Evolutionary conservation across 1,139 yeast genomes (phyloP).

Genomic region (Yamadazyma spencermartinsiae): DNA sequence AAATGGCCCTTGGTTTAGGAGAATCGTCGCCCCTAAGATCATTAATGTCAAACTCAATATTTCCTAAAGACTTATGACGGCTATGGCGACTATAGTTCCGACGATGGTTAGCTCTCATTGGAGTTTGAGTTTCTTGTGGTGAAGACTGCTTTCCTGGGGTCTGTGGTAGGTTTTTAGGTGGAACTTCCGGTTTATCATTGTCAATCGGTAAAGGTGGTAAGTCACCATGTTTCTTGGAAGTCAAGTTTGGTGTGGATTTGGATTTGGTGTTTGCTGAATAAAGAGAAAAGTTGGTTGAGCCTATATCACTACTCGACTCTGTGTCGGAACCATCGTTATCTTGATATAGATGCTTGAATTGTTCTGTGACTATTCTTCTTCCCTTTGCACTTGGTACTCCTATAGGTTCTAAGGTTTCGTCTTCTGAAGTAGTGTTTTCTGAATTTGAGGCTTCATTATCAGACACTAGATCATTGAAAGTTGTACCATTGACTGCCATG

Average conservation of each 20-base stretch:
- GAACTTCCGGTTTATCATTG: background rate
- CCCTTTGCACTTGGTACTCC: slow-evolving; percentile 39
- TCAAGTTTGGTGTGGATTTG: slow-evolving; percentile 25
- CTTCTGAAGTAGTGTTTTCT: slow-evolving; percentile 10
- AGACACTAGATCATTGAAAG: slow-evolving; percentile 30
- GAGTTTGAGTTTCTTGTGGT: slow-evolving; percentile 26
- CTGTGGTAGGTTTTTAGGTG: background rate
- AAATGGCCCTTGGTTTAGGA: slow-evolving; percentile 2
- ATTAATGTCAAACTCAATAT: slow-evolving; percentile 31
- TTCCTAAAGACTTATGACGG: slow-evolving; percentile 42
- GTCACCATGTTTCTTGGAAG: slow-evolving; percentile 10
- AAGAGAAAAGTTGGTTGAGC: slow-evolving; percentile 18
- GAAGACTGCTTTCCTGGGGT: background rate
- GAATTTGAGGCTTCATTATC: slow-evolving; percentile 15
- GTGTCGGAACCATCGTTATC: slow-evolving; percentile 29
- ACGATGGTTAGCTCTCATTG: slow-evolving; percentile 21
- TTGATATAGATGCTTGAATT: slow-evolving; percentile 25
- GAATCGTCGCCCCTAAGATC: slow-evolving; percentile 1
- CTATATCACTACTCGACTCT: slow-evolving; percentile 22
- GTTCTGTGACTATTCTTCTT: slow-evolving; percentile 27
- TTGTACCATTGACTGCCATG: slow-evolving; percentile 28
- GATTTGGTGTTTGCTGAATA: slow-evolving; percentile 15
- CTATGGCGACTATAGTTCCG: slow-evolving; percentile 25
- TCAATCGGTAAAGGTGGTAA: slow-evolving; percentile 19
- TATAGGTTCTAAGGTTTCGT: slow-evolving; percentile 30